Percentiles rank a stretch among this genome's conserved stretches.
phyloP scores from a whole-genome alignment of 306 rosid species.

The Carpinus fangiana region DNA sequence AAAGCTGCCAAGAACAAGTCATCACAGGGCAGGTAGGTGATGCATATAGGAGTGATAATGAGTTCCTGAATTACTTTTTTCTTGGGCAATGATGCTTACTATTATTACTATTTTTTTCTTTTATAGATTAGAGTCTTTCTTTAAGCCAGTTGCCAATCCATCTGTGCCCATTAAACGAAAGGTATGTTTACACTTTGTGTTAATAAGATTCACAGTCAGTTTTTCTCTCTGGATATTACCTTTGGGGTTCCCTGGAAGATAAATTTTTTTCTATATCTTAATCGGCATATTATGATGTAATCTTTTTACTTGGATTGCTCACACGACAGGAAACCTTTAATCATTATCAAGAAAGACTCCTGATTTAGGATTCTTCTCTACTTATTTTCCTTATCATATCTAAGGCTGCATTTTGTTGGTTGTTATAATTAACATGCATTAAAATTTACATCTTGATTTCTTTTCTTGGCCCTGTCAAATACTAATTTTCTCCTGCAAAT shows the following conservation, averaged over 20 bases:
- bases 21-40: slow-evolving; percentile 85
- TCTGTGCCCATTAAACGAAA: slow-evolving; percentile 78
- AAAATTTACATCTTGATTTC: neutral
- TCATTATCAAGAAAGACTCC: slow-evolving; percentile 1
- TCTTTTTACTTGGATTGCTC: neutral
- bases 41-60: slow-evolving; percentile 17
- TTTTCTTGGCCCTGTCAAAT: slow-evolving; percentile 6
- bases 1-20: slow-evolving; percentile 95
- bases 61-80: slow-evolving; percentile 9
- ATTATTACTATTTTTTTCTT: slow-evolving; percentile 20
- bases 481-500: neutral
- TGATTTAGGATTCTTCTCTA: neutral
- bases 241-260: neutral
- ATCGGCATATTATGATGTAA: neutral
- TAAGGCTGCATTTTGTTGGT: slow-evolving; percentile 1
- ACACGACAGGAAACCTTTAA: neutral
- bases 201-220: neutral
- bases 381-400: neutral
- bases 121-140: slow-evolving; percentile 84
- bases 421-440: neutral
- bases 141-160: slow-evolving; percentile 67
- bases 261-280: neutral
- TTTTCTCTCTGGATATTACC: neutral
- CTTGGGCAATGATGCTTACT: slow-evolving; percentile 15
- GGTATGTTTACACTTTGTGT: slow-evolving; percentile 45